Conservation (phyloP, 192 early-diverging fungal species). For the Backusella mclennaniae region DNA sequence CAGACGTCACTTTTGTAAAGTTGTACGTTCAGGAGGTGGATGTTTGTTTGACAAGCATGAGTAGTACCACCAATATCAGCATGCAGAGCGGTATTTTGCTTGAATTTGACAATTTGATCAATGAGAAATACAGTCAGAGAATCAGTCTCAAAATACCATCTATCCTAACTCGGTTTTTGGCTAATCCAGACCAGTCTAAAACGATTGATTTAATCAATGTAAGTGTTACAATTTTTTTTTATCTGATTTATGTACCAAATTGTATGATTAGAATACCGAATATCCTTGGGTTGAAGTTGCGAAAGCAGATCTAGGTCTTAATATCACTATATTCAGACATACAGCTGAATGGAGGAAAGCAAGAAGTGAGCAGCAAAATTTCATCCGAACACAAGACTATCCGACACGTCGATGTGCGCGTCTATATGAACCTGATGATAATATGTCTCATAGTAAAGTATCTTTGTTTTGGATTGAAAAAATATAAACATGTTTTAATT, state of each 20-base stretch:
- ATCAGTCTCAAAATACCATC: slow-evolving; percentile 58
- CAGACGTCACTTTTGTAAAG: slow-evolving; percentile 65
- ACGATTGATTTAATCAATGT: neutral
- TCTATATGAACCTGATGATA: slow-evolving; percentile 47
- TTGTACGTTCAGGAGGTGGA: slow-evolving; percentile 53
- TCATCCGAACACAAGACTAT: slow-evolving; percentile 61
- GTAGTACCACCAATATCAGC: slow-evolving; percentile 47
- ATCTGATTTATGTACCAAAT: neutral
- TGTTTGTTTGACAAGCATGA: slow-evolving; percentile 56
- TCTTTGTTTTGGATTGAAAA: neutral
- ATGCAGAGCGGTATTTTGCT: slow-evolving; percentile 59
- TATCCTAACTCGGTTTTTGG: slow-evolving; percentile 51
- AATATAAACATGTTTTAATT: neutral
- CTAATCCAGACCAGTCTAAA: slow-evolving; percentile 30
- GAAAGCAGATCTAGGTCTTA: slow-evolving; percentile 51
- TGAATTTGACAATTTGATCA: slow-evolving; percentile 65
- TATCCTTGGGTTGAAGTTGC: slow-evolving; percentile 70
- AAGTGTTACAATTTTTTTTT: neutral
- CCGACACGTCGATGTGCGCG: slow-evolving; percentile 58
- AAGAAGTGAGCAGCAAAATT: slow-evolving; percentile 55
- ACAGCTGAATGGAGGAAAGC: slow-evolving; percentile 49
- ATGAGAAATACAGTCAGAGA: slow-evolving; percentile 51
- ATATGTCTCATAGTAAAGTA: slow-evolving; percentile 7
- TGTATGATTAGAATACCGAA: slow-evolving; percentile 15
- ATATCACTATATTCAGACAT: slow-evolving; percentile 54